Evolutionary conservation across 805 yeast species (phyloP).

Genomic region (Yarrowia hollandica): DNA sequence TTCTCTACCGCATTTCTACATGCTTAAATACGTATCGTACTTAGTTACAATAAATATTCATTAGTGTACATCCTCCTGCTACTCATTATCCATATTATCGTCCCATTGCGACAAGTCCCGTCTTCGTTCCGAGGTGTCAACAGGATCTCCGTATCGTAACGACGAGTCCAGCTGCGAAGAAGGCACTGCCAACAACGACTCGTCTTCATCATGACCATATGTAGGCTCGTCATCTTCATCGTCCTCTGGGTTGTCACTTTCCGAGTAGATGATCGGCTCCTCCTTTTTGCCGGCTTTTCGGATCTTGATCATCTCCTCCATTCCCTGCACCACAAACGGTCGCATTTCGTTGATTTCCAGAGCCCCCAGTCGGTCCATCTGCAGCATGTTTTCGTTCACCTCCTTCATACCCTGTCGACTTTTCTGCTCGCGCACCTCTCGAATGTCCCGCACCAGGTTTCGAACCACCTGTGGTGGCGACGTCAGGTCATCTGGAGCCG

Average conservation of each 20-base stretch:
- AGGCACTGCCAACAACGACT: neutral
- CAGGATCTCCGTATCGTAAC: constrained; percentile 2
- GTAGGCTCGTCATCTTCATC: constrained; percentile 29
- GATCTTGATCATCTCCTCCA: constrained; percentile 71
- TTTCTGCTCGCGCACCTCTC: constrained; percentile 80
- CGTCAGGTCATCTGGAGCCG: constrained; percentile 75
- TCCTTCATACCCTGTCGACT: constrained; percentile 75
- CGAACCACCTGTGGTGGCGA: constrained; percentile 73
- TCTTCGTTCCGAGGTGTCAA: neutral
- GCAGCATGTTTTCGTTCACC: constrained; percentile 79
- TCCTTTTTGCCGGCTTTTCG: constrained; percentile 43
- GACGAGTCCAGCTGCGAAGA: constrained; percentile 20
- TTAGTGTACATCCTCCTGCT: constrained; percentile 1
- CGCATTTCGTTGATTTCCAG: constrained; percentile 87
- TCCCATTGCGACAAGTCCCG: constrained; percentile 18
- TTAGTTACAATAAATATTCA: constrained; percentile 3
- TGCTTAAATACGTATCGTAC: no score
- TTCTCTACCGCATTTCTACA: neutral
- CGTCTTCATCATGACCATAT: constrained; percentile 38
- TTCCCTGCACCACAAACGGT: constrained; percentile 75
- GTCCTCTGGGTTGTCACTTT: constrained; percentile 9
- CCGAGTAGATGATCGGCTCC: constrained; percentile 11
- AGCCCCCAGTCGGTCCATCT: constrained; percentile 75
- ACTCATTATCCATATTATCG: neutral
- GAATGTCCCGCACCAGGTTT: constrained; percentile 72